Evolutionary conservation across 176 grass and related monocot genomes (phyloP), one percentile per base, ranked within the genome.

Genomic region (Carex pumila): DNA sequence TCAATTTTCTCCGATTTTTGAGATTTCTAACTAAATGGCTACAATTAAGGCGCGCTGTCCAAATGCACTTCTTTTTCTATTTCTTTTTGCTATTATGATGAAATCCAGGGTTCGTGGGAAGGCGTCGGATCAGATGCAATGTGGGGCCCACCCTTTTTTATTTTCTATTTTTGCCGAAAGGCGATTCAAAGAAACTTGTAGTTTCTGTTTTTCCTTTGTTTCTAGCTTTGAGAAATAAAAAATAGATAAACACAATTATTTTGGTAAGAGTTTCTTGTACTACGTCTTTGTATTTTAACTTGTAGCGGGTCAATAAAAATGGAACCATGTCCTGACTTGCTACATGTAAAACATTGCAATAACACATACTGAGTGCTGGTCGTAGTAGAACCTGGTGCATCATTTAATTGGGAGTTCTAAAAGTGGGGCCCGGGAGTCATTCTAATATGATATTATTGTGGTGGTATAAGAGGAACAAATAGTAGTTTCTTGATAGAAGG

Each of bases 51-150:
- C 61, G 61, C 81, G 41, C 61, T 83, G 61, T 67, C 61, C 60
- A 68, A 52, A 68, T 66, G 41, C 58, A 67, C 1, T 64, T 62
- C 9, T 64, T 81, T 61, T 43, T 61, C 56, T 61, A 34, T 45
- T 60, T 61, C 76, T 80, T 73, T 29, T 73, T 73, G 25, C 7
- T 36, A 78, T 56, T 78, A 56, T 10, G 73, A 64, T 41, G 58
- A 63, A 69, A 52, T 78, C 87, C 90, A 90, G 90, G 84, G 85
- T 92, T 92, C 69, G 90, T 94, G 92, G 90, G 88, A 68, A 84
- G 83, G 85, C 74, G 79, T 81, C 47, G 53, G 22, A 82, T 65
- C 64, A 71, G 64, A 84, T 82, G 80, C 65, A 14, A 14, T 25
- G 84, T 55, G 73, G 77, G 89, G 18, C 25, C 85, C 3, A 65